Conservation (phyloP, 257 asterid species). For the Ophiorrhiza pumila region DNA sequence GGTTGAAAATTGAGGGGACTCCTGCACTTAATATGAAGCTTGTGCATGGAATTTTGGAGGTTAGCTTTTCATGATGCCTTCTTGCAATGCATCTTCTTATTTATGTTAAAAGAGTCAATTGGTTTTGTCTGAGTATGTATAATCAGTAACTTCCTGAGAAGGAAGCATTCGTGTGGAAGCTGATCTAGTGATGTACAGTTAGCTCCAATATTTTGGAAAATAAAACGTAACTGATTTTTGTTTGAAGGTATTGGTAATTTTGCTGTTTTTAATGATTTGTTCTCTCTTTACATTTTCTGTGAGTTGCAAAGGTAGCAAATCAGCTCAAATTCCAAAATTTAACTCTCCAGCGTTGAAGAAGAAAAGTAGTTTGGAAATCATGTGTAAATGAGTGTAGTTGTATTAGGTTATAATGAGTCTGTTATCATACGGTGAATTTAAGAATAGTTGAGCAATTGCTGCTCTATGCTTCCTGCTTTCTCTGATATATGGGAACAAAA, state of each 20-base stretch:
- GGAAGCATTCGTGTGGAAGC: no score
- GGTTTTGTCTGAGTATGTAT: background rate
- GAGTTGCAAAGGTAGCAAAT: background rate
- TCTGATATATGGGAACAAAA: background rate
- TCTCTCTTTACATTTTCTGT: background rate
- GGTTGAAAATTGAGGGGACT: slow-evolving; percentile 86
- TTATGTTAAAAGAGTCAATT: background rate
- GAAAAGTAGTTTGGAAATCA: background rate
- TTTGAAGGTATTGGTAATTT: background rate
- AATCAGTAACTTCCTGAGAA: background rate
- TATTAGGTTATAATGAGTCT: background rate
- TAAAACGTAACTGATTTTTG: background rate
- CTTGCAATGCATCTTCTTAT: background rate
- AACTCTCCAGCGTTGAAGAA: background rate
- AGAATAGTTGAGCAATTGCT: background rate
- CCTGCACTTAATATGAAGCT: slow-evolving; percentile 95
- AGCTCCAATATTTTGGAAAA: background rate
- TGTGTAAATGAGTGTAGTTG: background rate
- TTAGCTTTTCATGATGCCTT: slow-evolving; percentile 22
- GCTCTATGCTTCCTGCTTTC: background rate
- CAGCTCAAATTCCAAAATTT: background rate
- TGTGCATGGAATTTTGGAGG: slow-evolving; percentile 87
- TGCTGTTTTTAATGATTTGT: background rate
- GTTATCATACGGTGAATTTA: background rate
- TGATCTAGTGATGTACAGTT: background rate